Evolutionary conservation across 2,329 filamentous ascomycete species (phyloP), one percentile per base, ranked within the genome.

Genomic region (Didymella glomerata): DNA sequence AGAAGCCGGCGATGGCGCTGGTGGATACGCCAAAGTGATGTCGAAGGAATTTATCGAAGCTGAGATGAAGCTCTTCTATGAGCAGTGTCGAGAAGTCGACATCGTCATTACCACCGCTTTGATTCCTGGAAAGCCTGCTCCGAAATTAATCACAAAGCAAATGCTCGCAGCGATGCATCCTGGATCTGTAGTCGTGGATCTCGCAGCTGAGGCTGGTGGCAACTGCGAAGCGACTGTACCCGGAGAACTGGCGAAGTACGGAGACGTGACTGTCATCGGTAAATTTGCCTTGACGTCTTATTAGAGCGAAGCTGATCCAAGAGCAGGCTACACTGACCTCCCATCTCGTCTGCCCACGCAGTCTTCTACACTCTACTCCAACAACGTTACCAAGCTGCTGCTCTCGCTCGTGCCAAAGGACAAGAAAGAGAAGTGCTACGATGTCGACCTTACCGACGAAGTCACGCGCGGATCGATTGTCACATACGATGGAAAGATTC

Each of bases 51-150:
- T 96, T 71, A 92, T 95, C 74, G 91, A 92, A 61, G 92, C 92
- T 6, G 92, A 97, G 76, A 96, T 96, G 92, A 93, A 91, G 76
- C 83, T 97, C 0, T 97, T 97, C 78, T 88, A 91, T 74, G 90
- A 95, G 67, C 93, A 96, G 76, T 91, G 90, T 61, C 85, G 86
- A 59, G 93, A 97, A 38, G 92, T 96, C 50, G 92, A 97, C 76
- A 96, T 97, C 63, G 90, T 97, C 61, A 90, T 97, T 73, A 96
- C 92, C 1, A 97, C 93, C 1, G 93, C 93, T n/a, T 78, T 96
- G 68, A 96, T 97, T 60, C 93, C 93, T 0, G 93, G 92, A 56
- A 90, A 85, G 67, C 90, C 90, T 27, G 92, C 92, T 0, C 93
- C 93, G 0, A 94, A 90, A 70, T 82, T 97, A 28, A 93, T 97